Evolutionary conservation across 208 protist genomes (phyloP), one percentile per base, ranked within the genome.

Genomic region (Vickermania spadyakhi): DNA sequence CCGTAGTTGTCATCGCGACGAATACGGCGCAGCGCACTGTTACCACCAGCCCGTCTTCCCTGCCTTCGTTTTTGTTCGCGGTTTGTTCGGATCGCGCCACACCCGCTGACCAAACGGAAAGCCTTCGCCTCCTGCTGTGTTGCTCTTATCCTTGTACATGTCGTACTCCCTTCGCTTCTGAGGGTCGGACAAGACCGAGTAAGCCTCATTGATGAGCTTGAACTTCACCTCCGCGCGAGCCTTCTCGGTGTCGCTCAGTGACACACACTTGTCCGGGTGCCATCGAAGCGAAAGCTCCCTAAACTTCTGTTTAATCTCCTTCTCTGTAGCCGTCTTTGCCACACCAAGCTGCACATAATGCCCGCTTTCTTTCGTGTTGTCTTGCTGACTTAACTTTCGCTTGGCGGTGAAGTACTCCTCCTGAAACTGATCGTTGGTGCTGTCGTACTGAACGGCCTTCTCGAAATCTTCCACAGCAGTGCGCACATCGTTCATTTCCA

Each of bases 161-260:
- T 91, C 84, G 59, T 91, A 91, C 28, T 86, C 75, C 2, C 36
- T 27, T 11, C 73, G 62, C 63, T 83, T 84, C 36, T 77, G 45
- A 25, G 62, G 58, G 63, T 99, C 89, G 18, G 68, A 82, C 0
- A 99, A 81, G 13, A 99, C 86, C 52, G 98, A 94, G 70, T 99
- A 99, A 14, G 98, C 98, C 23, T 78, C 66, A 55, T 79, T 89
- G 29, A 99, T 82, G 30, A 79, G 45, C 36, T 86, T 73, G 62
- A 96, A 96, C 51, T 73, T 68, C 1, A 64, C 68, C 1, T 55
- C 51, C 25, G 21, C 51, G 14, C 80, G 70, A 58, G 72, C 68
- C 23, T 79, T 78, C 73, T 93, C 86, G 3, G 72, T 58, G 1
- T 83, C 75, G 45, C 76, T 64, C 27, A 91, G 67, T 28, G 60